A percentile compares a stretch with the other conserved stretches of the same genome.
phyloP scores from a whole-genome alignment of 2,329 filamentous ascomycete species.

The Colletotrichum eremochloae region DNA sequence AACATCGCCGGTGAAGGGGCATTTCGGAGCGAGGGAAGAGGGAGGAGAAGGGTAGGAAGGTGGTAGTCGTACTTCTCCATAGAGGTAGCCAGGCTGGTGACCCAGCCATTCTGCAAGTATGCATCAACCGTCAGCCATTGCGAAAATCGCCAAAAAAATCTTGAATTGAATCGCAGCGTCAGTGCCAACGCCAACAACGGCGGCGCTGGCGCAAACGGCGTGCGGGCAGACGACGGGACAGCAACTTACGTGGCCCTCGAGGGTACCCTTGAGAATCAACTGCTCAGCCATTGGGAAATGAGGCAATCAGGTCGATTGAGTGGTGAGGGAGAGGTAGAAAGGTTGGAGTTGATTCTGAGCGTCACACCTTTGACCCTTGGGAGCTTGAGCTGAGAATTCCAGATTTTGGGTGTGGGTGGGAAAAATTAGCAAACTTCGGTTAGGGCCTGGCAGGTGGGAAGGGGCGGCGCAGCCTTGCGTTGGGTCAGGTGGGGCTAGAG shows the following conservation, averaged over 20 bases:
- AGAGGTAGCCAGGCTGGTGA: slow-evolving; percentile 97
- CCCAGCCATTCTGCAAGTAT: slow-evolving; percentile 84
- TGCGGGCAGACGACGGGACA: slow-evolving; percentile 44
- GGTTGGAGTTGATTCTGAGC: slow-evolving; percentile 50
- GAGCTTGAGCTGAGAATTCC: slow-evolving; percentile 50
- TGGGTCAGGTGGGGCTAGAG: slow-evolving; percentile 12
- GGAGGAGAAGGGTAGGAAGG: background rate
- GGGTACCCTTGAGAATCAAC: slow-evolving; percentile 95
- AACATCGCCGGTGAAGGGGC: slow-evolving; percentile 5
- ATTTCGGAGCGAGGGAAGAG: background rate
- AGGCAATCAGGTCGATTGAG: slow-evolving; percentile 56
- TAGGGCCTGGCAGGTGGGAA: slow-evolving; percentile 18
- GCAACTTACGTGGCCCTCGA: slow-evolving; percentile 90
- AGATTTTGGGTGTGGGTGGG: slow-evolving; percentile 46
- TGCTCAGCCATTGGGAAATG: slow-evolving; percentile 84
- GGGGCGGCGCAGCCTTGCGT: slow-evolving; percentile 25
- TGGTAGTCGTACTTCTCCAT: slow-evolving; percentile 87
- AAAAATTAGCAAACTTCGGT: slow-evolving; percentile 23
- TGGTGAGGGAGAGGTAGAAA: slow-evolving; percentile 52
- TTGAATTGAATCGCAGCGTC: slow-evolving; percentile 22
- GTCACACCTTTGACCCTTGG: slow-evolving; percentile 42
- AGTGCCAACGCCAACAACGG: slow-evolving; percentile 44
- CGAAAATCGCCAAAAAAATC: slow-evolving; percentile 14
- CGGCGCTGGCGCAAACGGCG: slow-evolving; percentile 42
- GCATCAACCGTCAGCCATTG: slow-evolving; percentile 42